phyloP scores from a whole-genome alignment of 208 protist species.

The Novymonas esmeraldas region DNA sequence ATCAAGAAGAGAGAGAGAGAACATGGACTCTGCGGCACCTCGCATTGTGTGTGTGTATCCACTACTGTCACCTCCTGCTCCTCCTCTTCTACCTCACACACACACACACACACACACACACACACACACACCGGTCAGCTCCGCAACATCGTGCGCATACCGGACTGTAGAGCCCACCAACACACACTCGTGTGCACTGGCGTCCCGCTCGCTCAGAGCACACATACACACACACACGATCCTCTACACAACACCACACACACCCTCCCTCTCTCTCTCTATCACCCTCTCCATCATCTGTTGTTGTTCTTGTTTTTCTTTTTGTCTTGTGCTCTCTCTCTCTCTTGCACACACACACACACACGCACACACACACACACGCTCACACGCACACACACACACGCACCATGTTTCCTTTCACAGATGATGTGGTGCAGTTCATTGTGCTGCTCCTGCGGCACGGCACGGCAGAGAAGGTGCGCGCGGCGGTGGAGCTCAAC shows the following conservation, averaged over 20 bases:
- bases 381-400: not conserved
- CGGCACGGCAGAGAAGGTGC: constrained; percentile 53
- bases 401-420: constrained; percentile 19
- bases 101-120: not conserved
- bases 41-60: not conserved
- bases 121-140: no score
- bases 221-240: not conserved
- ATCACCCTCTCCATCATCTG: not conserved
- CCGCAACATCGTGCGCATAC: no score
- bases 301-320: constrained; percentile 2
- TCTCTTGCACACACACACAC: not conserved
- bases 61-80: not conserved
- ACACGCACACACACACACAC: not conserved
- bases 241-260: not conserved
- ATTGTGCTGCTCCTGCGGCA: constrained; percentile 56
- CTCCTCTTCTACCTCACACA: not conserved
- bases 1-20: no score
- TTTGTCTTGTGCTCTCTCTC: not conserved
- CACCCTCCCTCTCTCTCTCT: not conserved
- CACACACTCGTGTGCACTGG: no score
- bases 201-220: no score
- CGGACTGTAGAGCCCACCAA: no score
- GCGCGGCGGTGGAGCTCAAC: constrained; percentile 44
- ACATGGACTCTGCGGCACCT: no score
- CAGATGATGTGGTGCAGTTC: constrained; percentile 64